Base-by-base conservation (phyloP, 179 eudicot genomes). In the Monotropa hypopitys region DNA sequence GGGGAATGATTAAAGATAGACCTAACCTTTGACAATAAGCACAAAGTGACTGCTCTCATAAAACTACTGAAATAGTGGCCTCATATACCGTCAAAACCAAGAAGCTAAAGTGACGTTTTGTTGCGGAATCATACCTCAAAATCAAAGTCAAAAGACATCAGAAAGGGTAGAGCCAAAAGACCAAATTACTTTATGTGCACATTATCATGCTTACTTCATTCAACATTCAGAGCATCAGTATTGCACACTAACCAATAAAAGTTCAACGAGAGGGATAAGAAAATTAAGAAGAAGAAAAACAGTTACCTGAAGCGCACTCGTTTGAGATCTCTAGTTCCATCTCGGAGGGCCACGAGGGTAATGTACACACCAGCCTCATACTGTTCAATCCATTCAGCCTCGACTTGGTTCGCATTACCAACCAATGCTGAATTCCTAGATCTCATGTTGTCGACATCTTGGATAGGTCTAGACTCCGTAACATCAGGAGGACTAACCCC, bases 331-430 rank as follows among this genome's bases (percentile, higher is more conserved):
- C 97, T 87, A 18, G 97, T 91, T 77, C 99, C 98, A 83, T 95
- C 99, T 42, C 86, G 85, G 72, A 93, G 92, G 77, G 99, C 95
- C 71, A 95, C 86, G 46, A 95, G 91, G 30, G 99, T 95, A 47
- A 95, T 93, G 77, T 95, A 95, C 46, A 95, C 99, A 78, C 99
- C 99, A 76, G 96, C 91, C 88, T 93, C 99, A 49, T 95, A 95
- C 82, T 93, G 99, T 80, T 95, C 99, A 77, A 91, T 95, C 98
- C 99, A 91, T 80, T 93, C 99, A 26, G 98, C 97, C 84, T 95
- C 98, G 62, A 90, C 91, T 78, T 87, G 93, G 80, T 81, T 88
- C 68, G 80, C 84, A 76, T 77, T 84, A 78, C 82, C 85, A 53
- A 83, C 77, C 21, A 86, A 69, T 9, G 81, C 71, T 0, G 88